Evolutionary conservation across 768 basidiomycete species (phyloP).

Genomic region (Lentinula aciculospora): DNA sequence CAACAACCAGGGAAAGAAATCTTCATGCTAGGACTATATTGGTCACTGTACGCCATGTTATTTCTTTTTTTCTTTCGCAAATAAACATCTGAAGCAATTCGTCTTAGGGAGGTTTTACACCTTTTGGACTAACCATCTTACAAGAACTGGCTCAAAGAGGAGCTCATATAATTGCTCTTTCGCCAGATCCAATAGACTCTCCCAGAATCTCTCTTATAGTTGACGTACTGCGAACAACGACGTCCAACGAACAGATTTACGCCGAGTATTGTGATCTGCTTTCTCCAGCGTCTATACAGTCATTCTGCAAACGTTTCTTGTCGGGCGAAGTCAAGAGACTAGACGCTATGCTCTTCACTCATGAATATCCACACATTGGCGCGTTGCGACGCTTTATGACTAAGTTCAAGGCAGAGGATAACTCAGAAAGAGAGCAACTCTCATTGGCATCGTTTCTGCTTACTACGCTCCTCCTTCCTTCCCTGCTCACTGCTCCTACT

Average conservation of each 20-base stretch:
- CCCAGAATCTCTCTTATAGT: conserved; percentile 54
- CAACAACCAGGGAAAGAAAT: conserved; percentile 69
- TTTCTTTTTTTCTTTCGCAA: neutral
- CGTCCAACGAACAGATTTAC: conserved; percentile 71
- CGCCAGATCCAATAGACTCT: conserved; percentile 51
- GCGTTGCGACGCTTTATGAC: conserved; percentile 25
- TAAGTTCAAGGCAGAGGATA: conserved; percentile 20
- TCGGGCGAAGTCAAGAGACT: conserved; percentile 60
- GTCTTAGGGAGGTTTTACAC: conserved; percentile 66
- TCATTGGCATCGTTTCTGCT: conserved; percentile 76
- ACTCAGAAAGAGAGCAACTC: conserved; percentile 35
- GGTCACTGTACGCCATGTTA: conserved; percentile 49
- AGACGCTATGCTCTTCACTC: conserved; percentile 76
- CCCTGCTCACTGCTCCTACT: conserved; percentile 74
- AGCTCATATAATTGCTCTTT: conserved; percentile 74
- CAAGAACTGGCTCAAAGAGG: conserved; percentile 67
- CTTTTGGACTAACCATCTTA: conserved; percentile 63
- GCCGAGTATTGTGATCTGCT: conserved; percentile 74
- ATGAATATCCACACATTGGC: conserved; percentile 70
- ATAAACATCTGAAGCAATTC: neutral
- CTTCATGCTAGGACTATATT: conserved; percentile 68
- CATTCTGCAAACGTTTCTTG: conserved; percentile 65
- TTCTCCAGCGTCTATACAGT: conserved; percentile 59
- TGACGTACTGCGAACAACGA: conserved; percentile 58
- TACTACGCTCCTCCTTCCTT: conserved; percentile 72